These are phyloP conservation scores for Gossypium trilobum DNA, from an alignment of 441 rosid genomes.

Conservation along the genomic window DNA sequence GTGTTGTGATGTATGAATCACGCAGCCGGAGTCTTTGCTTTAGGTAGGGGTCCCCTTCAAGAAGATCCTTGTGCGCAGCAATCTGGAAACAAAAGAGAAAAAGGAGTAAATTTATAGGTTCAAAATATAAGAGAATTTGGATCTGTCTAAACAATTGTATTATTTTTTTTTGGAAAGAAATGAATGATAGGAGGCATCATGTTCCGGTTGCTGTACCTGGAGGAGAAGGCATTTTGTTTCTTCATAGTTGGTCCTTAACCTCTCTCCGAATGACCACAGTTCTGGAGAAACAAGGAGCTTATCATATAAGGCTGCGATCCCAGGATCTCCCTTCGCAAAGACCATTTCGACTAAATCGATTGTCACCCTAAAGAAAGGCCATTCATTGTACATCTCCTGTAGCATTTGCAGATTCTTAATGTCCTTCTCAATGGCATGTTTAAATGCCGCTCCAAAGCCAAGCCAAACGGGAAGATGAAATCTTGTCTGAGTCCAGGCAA, in stretches of 20 bases:
- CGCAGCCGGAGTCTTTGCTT: conserved; percentile 85
- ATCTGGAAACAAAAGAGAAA: conserved; percentile 31
- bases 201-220: conserved; percentile 37
- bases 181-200: neutral
- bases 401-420: conserved; percentile 68
- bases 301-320: conserved; percentile 72
- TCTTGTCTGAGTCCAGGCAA: conserved; percentile 66
- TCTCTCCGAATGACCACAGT: conserved; percentile 66
- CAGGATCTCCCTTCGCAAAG: conserved; percentile 91
- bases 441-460: conserved; percentile 78
- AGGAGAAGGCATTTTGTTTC: conserved; percentile 78
- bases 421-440: conserved; percentile 44
- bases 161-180: neutral
- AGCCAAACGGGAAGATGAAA: conserved; percentile 64
- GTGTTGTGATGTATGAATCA: conserved; percentile 79
- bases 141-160: neutral
- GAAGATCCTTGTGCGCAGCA: conserved; percentile 84
- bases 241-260: conserved; percentile 52
- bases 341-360: conserved; percentile 96
- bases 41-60: conserved; percentile 85
- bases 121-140: neutral
- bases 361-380: conserved; percentile 95
- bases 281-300: conserved; percentile 81
- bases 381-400: conserved; percentile 67
- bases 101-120: neutral